Percentiles rank a stretch among this genome's conserved stretches.
Conservation (phyloP, 2,329 filamentous ascomycete genomes). For the Verticillium nubilum region DNA sequence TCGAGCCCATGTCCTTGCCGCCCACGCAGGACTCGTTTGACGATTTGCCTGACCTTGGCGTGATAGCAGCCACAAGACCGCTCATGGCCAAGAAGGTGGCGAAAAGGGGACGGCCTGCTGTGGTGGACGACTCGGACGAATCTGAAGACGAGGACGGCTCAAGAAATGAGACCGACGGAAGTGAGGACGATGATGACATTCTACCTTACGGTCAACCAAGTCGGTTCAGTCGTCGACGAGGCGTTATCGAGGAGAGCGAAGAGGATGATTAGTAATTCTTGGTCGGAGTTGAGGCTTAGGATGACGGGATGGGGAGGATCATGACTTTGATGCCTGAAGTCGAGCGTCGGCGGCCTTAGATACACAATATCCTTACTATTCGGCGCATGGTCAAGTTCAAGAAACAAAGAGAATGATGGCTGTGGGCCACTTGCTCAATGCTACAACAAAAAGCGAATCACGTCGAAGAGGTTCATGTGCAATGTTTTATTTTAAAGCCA, state of each 20-base stretch:
- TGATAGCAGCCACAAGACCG: not conserved
- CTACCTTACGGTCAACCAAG: not conserved
- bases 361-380: not conserved
- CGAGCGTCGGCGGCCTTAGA: not conserved
- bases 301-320: not conserved
- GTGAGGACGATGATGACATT: slow-evolving; percentile 2
- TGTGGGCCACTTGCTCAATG: not conserved
- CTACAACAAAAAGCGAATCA: not conserved
- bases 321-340: not conserved
- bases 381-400: not conserved
- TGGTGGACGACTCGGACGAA: slow-evolving; percentile 16
- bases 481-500: no score
- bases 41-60: slow-evolving; percentile 8
- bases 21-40: slow-evolving; percentile 32
- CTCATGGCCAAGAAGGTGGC: not conserved
- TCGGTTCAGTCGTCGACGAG: slow-evolving; percentile 6
- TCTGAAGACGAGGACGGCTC: not conserved
- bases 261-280: slow-evolving; percentile 10
- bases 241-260: slow-evolving; percentile 16
- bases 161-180: slow-evolving; percentile 1
- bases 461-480: not conserved
- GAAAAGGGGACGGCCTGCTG: not conserved
- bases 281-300: not conserved
- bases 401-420: not conserved
- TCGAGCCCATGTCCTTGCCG: slow-evolving; percentile 29